Evolutionary conservation across 768 basidiomycete genomes (phyloP).

Genomic region (Mycena indigotica): DNA sequence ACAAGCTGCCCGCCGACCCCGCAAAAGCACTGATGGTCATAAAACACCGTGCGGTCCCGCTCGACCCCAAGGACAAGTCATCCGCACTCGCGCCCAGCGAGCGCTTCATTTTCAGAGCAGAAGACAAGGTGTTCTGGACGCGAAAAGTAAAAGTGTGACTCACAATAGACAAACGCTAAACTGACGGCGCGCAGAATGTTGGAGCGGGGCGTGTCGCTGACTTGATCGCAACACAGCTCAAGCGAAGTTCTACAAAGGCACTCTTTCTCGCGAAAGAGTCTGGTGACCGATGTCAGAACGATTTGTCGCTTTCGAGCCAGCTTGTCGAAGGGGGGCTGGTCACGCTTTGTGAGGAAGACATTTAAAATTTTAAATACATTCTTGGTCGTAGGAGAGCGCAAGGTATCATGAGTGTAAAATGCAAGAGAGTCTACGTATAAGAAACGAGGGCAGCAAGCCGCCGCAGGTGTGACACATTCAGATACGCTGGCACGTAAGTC

Average conservation of each 20-base stretch:
- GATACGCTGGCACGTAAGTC: slow-evolving; percentile 92
- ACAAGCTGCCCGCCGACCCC: slow-evolving; percentile 51
- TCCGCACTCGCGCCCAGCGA: slow-evolving; percentile 52
- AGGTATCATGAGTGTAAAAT: slow-evolving; percentile 27
- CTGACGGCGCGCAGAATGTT: slow-evolving; percentile 42
- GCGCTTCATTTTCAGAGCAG: slow-evolving; percentile 59
- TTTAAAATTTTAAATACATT: slow-evolving; percentile 41
- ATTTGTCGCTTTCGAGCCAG: neutral
- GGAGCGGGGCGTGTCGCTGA: slow-evolving; percentile 54
- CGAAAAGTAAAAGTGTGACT: slow-evolving; percentile 53
- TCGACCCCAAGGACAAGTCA: slow-evolving; percentile 57
- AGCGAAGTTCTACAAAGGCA: slow-evolving; percentile 5
- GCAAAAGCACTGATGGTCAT: slow-evolving; percentile 72
- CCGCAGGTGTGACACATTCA: slow-evolving; percentile 87
- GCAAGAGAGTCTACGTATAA: slow-evolving; percentile 46
- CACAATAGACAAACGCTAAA: neutral
- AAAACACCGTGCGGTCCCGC: slow-evolving; percentile 68
- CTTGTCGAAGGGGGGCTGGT: neutral
- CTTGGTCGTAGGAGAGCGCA: slow-evolving; percentile 42
- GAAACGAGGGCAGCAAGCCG: slow-evolving; percentile 86
- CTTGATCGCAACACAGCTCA: slow-evolving; percentile 2
- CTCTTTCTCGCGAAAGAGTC: neutral
- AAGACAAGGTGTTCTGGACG: slow-evolving; percentile 66
- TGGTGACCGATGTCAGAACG: neutral
- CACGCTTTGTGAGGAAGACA: slow-evolving; percentile 17